These are phyloP conservation scores for Psidium guajava DNA, from an alignment of 345 rosid species.

Conservation along the genomic window DNA sequence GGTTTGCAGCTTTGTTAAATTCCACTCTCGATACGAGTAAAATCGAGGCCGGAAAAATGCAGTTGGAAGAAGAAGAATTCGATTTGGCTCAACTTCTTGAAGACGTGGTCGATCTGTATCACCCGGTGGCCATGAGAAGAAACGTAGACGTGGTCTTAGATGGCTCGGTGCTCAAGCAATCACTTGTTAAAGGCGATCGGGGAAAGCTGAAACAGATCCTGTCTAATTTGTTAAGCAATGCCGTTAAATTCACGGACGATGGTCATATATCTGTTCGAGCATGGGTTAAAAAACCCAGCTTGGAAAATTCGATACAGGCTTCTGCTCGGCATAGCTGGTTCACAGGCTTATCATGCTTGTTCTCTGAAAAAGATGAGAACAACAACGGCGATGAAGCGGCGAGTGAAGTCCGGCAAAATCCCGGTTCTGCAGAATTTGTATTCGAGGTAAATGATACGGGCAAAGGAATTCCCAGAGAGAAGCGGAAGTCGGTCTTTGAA, in stretches of 20 bases:
- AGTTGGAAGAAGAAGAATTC: constrained; percentile 57
- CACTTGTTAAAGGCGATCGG: constrained; percentile 46
- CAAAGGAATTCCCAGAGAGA: constrained; percentile 66
- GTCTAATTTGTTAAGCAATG: constrained; percentile 57
- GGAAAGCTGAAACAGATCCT: constrained; percentile 55
- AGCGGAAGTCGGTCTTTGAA: constrained; percentile 54
- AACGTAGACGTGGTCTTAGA: constrained; percentile 64
- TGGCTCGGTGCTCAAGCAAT: constrained; percentile 34
- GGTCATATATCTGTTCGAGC: constrained; percentile 55
- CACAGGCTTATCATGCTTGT: constrained; percentile 9
- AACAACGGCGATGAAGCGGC: constrained; percentile 2
- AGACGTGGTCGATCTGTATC: constrained; percentile 43
- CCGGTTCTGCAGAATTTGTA: constrained; percentile 33
- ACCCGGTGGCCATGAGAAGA: constrained; percentile 48
- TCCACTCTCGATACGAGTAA: constrained; percentile 69
- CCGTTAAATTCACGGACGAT: constrained; percentile 62
- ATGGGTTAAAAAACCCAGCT: constrained; percentile 38
- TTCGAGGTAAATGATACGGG: constrained; percentile 86
- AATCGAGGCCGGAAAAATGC: constrained; percentile 76
- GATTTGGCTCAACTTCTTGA: constrained; percentile 45
- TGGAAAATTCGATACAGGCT: constrained; percentile 16
- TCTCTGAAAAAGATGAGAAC: constrained; percentile 10
- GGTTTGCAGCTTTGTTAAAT: constrained; percentile 42
- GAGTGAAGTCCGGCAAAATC: constrained; percentile 9
- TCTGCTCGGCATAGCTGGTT: constrained; percentile 13